Evolutionary conservation across 1,284 basidiomycete genomes (phyloP).

Genomic region (Ceratobasidium sp.): DNA sequence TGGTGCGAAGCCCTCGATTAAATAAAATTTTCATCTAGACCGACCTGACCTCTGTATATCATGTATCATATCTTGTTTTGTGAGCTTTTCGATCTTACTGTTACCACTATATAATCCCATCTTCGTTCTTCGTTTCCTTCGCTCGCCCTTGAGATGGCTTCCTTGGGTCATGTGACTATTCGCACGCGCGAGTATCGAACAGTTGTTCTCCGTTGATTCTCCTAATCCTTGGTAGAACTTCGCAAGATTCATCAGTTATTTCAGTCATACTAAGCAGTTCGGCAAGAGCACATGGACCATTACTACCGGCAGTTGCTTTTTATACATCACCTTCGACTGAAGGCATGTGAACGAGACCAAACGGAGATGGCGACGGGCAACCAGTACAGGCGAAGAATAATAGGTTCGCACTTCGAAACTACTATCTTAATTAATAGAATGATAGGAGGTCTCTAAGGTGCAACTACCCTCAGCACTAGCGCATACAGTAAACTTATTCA

Average conservation of each 20-base stretch:
- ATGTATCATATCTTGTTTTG: constrained; percentile 13
- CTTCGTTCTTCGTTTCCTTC: too few species aligned
- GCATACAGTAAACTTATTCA: too few species aligned
- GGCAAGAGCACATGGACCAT: too few species aligned
- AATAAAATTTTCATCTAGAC: neutral
- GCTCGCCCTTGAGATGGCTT: neutral
- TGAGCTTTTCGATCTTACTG: constrained; percentile 22
- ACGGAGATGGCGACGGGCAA: too few species aligned
- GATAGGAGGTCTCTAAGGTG: too few species aligned
- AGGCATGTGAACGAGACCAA: too few species aligned
- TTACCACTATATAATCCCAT: constrained; percentile 13
- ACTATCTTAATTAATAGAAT: too few species aligned
- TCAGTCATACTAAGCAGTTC: neutral
- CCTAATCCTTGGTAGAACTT: constrained; percentile 34
- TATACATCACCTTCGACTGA: too few species aligned
- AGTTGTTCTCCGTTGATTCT: neutral
- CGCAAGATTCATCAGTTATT: constrained; percentile 22
- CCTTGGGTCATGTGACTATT: neutral
- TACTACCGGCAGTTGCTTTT: too few species aligned
- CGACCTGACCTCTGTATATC: neutral
- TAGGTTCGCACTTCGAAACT: too few species aligned
- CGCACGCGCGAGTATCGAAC: neutral
- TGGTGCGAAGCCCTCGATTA: constrained; percentile 41
- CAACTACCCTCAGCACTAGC: too few species aligned
- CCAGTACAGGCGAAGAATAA: too few species aligned